A percentile compares a stretch with the other conserved stretches of the same genome.
Evolutionary conservation across 768 basidiomycete genomes (phyloP).

Genomic region (Gymnopilus junonius): DNA sequence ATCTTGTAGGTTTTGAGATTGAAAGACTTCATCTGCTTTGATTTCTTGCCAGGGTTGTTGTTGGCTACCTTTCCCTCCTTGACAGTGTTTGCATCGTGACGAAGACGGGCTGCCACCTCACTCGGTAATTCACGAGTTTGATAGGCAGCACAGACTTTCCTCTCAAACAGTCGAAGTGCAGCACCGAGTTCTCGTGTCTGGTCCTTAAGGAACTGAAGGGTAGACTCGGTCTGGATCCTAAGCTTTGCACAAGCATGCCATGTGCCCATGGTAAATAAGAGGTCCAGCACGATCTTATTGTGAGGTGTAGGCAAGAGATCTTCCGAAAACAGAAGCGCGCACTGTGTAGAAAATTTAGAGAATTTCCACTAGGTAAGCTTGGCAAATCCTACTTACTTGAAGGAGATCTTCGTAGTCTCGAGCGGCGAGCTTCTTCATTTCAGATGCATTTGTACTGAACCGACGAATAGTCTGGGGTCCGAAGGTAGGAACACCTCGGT

Average conservation of each 20-base stretch:
- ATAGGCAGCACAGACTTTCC: neutral
- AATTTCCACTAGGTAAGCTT: no score
- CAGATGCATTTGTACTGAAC: slow-evolving; percentile 29
- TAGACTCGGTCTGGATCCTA: slow-evolving; percentile 15
- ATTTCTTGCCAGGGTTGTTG: neutral
- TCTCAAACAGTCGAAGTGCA: neutral
- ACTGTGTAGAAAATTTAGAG: slow-evolving; percentile 21
- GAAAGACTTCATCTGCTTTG: slow-evolving; percentile 16
- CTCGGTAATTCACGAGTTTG: slow-evolving; percentile 8
- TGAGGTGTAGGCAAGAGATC: slow-evolving; percentile 30
- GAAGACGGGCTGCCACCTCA: slow-evolving; percentile 13
- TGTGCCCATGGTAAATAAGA: slow-evolving; percentile 11
- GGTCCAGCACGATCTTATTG: slow-evolving; percentile 8
- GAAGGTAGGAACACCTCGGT: slow-evolving; percentile 17
- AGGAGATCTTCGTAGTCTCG: slow-evolving; percentile 38
- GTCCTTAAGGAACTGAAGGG: neutral
- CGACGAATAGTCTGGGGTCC: slow-evolving; percentile 25
- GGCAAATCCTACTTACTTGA: slow-evolving; percentile 27
- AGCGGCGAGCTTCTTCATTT: slow-evolving; percentile 31
- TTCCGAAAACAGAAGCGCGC: slow-evolving; percentile 37
- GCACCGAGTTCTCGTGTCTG: slow-evolving; percentile 1
- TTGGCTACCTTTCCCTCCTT: neutral
- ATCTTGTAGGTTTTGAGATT: slow-evolving; percentile 36
- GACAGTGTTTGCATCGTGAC: neutral
- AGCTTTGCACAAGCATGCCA: slow-evolving; percentile 19